A percentile compares a stretch with the other conserved stretches of the same genome.
Conservation (phyloP, 2,329 filamentous ascomycete genomes). For the Sphaerostilbella broomeana region DNA sequence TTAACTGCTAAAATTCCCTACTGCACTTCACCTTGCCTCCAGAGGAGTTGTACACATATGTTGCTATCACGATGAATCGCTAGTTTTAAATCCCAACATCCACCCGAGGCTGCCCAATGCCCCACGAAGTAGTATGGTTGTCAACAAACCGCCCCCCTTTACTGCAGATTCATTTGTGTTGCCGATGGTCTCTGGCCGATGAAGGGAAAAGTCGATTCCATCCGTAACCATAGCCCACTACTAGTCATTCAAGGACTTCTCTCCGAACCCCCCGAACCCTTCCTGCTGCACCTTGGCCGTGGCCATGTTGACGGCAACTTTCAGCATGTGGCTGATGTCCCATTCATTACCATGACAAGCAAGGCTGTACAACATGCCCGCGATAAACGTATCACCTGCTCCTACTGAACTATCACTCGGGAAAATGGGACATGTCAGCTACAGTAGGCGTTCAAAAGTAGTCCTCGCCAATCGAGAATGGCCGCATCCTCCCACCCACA, state of each 20-base stretch:
- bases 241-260: conserved; percentile 11
- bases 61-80: not conserved
- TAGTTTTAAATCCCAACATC: not conserved
- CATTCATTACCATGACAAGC: conserved; percentile 44
- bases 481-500: too few relatives aligned
- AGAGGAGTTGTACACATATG: not conserved
- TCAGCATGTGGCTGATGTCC: conserved; percentile 41
- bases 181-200: not conserved
- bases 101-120: conserved; percentile 7
- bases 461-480: too few relatives aligned
- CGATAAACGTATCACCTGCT: conserved; percentile 70
- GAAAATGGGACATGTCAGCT: conserved; percentile 8
- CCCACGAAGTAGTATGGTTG: too few relatives aligned
- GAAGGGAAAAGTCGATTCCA: not conserved
- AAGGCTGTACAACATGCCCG: conserved; percentile 60
- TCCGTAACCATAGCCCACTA: conserved; percentile 7
- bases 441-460: conserved; percentile 8
- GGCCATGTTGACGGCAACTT: conserved; percentile 60
- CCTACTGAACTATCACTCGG: conserved; percentile 55
- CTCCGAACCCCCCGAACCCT: conserved; percentile 52
- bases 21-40: not conserved
- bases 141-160: too few relatives aligned
- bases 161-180: too few relatives aligned
- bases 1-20: not conserved
- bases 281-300: conserved; percentile 61